These are phyloP conservation scores for Euphorbia schlechtendalii DNA, from an alignment of 441 rosid genomes.

Conservation along the genomic window DNA sequence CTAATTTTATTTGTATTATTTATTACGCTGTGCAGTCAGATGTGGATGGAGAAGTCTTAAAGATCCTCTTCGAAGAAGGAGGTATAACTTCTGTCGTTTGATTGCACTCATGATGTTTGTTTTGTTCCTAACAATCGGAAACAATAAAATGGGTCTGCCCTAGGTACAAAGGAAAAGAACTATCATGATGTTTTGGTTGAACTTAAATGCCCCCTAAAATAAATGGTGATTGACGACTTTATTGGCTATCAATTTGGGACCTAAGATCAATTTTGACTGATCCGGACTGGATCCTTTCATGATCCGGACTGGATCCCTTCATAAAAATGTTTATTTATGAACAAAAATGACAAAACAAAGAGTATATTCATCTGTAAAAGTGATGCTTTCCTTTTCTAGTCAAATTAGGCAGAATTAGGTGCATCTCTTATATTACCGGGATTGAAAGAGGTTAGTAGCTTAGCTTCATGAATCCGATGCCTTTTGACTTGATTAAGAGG, in stretches of 20 bases:
- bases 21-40: constrained; percentile 62
- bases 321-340: background rate
- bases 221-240: background rate
- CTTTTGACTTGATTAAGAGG: constrained; percentile 1
- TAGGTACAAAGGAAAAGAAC: background rate
- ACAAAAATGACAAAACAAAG: background rate
- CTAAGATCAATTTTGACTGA: background rate
- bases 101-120: background rate
- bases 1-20: constrained; percentile 12
- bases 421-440: background rate
- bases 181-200: background rate
- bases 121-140: background rate
- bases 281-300: background rate
- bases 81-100: constrained; percentile 39
- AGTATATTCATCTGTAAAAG: background rate
- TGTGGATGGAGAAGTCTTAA: constrained; percentile 80
- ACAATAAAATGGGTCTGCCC: background rate
- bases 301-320: too few species aligned
- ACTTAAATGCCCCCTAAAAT: background rate
- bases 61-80: constrained; percentile 77
- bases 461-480: background rate
- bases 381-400: background rate
- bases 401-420: background rate
- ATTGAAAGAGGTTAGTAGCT: too few species aligned
- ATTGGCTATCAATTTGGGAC: background rate